Evolutionary conservation across 345 rosid species (phyloP).

Genomic region (Camelina sativa): DNA sequence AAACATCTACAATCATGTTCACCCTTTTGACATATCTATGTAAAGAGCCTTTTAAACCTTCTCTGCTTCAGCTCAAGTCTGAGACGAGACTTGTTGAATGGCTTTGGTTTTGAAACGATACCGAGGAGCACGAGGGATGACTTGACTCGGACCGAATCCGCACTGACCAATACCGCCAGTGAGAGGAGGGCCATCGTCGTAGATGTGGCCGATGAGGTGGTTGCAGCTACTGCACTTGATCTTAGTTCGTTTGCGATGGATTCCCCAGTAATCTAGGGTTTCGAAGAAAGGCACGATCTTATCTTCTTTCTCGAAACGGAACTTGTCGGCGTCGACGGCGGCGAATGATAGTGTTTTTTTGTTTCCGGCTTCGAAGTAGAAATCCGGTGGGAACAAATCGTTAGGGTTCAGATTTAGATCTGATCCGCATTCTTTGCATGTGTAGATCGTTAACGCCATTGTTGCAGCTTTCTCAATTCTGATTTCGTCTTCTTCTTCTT

Average conservation of each 20-base stretch:
- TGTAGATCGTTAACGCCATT: slow-evolving; percentile 63
- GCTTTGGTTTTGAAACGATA: slow-evolving; percentile 79
- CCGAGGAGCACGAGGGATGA: slow-evolving; percentile 73
- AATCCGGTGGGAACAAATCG: slow-evolving; percentile 68
- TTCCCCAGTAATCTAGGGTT: slow-evolving; percentile 87
- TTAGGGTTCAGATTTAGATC: slow-evolving; percentile 64
- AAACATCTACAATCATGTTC: not conserved
- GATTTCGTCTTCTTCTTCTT: slow-evolving; percentile 3
- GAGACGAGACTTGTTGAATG: slow-evolving; percentile 55
- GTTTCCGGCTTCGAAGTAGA: slow-evolving; percentile 97
- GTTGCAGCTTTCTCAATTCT: not conserved
- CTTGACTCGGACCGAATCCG: slow-evolving; percentile 89
- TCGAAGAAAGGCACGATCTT: slow-evolving; percentile 85
- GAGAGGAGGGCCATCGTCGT: slow-evolving; percentile 88
- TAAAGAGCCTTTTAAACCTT: slow-evolving; percentile 16
- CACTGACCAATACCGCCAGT: slow-evolving; percentile 68
- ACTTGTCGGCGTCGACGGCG: slow-evolving; percentile 63
- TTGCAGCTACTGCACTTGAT: slow-evolving; percentile 72
- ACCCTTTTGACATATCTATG: not conserved
- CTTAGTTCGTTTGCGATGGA: slow-evolving; percentile 73
- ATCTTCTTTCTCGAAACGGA: slow-evolving; percentile 80
- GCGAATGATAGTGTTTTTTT: slow-evolving; percentile 80
- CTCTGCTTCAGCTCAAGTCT: slow-evolving; percentile 44
- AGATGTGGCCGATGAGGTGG: slow-evolving; percentile 60
- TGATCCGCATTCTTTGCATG: slow-evolving; percentile 73